phyloP scores from a whole-genome alignment of 1,284 basidiomycete genomes.

The Ustilago trichophora region DNA sequence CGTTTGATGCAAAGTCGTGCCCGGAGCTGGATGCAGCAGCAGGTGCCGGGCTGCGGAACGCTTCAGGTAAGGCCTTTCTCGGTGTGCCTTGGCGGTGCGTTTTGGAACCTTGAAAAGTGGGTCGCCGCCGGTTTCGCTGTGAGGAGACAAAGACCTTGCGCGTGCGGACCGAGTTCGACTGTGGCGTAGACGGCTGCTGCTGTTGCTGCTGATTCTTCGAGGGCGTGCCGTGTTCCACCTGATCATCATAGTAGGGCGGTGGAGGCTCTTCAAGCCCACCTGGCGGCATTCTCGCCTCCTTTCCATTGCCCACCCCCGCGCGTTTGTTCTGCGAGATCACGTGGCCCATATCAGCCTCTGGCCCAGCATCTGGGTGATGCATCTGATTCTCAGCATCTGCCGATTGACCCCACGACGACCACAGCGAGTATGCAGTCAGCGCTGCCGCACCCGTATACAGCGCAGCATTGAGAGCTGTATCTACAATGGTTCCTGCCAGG shows the following conservation, averaged over 20 bases:
- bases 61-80: conserved; percentile 14
- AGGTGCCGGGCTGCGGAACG: neutral
- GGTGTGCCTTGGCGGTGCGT: conserved; percentile 28
- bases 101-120: conserved; percentile 31
- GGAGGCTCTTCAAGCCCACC: conserved; percentile 43
- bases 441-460: conserved; percentile 54
- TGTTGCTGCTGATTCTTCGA: conserved; percentile 1
- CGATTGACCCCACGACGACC: conserved; percentile 45
- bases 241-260: conserved; percentile 46
- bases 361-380: conserved; percentile 25
- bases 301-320: neutral
- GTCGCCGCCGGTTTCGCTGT: conserved; percentile 30
- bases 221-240: conserved; percentile 5
- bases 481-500: conserved; percentile 49
- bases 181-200: conserved; percentile 10
- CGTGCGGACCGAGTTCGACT: conserved; percentile 14
- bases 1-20: too few species aligned
- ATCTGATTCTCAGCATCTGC: conserved; percentile 22
- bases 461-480: conserved; percentile 50
- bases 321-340: conserved; percentile 23
- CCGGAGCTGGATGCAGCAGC: neutral
- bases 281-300: conserved; percentile 7
- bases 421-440: conserved; percentile 51
- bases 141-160: conserved; percentile 45
- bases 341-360: conserved; percentile 23